Conservation (phyloP, 2,329 filamentous ascomycete genomes). For the Parastagonospora avenae region DNA sequence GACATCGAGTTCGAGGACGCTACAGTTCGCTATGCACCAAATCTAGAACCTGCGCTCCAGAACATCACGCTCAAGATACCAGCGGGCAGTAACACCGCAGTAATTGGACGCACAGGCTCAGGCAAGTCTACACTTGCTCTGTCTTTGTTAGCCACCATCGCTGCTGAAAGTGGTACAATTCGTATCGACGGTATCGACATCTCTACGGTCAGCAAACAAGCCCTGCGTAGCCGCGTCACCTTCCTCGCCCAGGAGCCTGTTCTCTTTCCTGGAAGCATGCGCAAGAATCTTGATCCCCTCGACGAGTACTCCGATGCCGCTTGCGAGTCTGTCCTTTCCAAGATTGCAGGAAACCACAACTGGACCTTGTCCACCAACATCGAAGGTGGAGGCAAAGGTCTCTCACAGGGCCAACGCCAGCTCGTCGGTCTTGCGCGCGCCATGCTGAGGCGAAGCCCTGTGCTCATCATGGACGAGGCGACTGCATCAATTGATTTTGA, state of each 20-base stretch:
- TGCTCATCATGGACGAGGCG: slow-evolving; percentile 70
- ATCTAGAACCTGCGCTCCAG: slow-evolving; percentile 73
- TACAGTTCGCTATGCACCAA: slow-evolving; percentile 78
- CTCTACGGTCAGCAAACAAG: slow-evolving; percentile 62
- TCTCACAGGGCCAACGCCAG: slow-evolving; percentile 69
- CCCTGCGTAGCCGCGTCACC: slow-evolving; percentile 65
- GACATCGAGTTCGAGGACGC: slow-evolving; percentile 78
- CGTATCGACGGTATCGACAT: slow-evolving; percentile 66
- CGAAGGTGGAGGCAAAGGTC: slow-evolving; percentile 65
- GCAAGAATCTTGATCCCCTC: slow-evolving; percentile 67
- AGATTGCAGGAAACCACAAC: slow-evolving; percentile 60
- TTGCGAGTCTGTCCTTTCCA: slow-evolving; percentile 58
- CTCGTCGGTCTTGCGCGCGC: slow-evolving; percentile 68
- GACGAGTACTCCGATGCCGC: slow-evolving; percentile 61
- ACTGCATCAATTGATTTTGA: slow-evolving; percentile 69
- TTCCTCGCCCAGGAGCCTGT: slow-evolving; percentile 72
- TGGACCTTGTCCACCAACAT: slow-evolving; percentile 63
- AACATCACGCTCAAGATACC: slow-evolving; percentile 75
- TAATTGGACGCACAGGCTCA: slow-evolving; percentile 77
- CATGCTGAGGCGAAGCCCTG: slow-evolving; percentile 63
- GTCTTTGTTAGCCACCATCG: slow-evolving; percentile 60
- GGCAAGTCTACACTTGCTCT: slow-evolving; percentile 80
- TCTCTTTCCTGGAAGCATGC: slow-evolving; percentile 66
- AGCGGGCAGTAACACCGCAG: slow-evolving; percentile 75
- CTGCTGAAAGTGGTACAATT: slow-evolving; percentile 61